Evolutionary conservation across 169 alveolate species (phyloP).

Genomic region (Plasmodium gaboni): DNA sequence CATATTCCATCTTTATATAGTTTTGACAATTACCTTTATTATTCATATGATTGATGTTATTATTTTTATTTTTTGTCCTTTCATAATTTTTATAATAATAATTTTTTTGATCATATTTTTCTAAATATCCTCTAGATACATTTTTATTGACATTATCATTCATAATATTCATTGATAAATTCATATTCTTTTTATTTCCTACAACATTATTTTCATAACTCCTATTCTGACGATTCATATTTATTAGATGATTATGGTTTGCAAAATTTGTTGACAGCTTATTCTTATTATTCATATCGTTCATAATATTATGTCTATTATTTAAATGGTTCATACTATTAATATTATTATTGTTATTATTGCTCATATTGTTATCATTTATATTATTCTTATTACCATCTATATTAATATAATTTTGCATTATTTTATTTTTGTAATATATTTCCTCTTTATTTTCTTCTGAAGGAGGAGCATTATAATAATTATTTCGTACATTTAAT

Average conservation of each 20-base stretch:
- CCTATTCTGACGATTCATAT: constrained; percentile 4
- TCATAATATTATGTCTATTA: not conserved
- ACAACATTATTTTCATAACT: constrained; percentile 18
- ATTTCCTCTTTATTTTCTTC: no score
- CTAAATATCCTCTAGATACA: constrained; percentile 17
- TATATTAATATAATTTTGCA: not conserved
- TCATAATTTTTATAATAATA: constrained; percentile 26
- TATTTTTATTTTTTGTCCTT: constrained; percentile 12
- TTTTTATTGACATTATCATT: constrained; percentile 6
- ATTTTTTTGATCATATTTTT: constrained; percentile 20
- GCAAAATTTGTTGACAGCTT: not conserved
- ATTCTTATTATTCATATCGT: not conserved
- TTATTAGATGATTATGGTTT: not conserved
- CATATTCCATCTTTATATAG: not conserved
- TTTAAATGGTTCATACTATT: constrained; percentile 1
- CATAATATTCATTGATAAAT: not conserved
- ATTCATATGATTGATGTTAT: not conserved
- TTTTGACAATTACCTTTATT: not conserved
- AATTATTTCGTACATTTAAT: no score
- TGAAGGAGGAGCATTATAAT: no score
- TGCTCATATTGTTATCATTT: not conserved
- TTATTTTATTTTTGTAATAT: no score
- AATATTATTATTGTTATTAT: constrained; percentile 13
- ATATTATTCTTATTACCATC: constrained; percentile 1
- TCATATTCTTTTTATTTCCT: constrained; percentile 3